Conservation (phyloP, 345 rosid species). For the Euphorbia peplus region DNA sequence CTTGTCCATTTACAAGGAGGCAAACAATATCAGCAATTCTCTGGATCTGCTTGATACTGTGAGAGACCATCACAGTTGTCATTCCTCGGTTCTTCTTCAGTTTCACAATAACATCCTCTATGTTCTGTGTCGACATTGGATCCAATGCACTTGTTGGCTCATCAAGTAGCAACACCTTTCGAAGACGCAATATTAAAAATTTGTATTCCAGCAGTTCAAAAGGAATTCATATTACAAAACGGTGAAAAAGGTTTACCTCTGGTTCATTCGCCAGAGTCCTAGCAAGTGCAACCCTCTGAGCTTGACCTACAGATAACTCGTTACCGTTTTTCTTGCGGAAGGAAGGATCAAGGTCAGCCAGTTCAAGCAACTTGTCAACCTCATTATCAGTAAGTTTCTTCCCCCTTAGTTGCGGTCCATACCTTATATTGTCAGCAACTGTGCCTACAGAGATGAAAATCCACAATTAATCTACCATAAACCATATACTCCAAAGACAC, state of each 20-base stretch:
- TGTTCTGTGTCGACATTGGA: conserved; percentile 77
- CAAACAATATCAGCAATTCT: conserved; percentile 77
- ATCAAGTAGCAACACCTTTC: conserved; percentile 65
- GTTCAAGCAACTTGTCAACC: conserved; percentile 51
- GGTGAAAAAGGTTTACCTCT: conserved; percentile 34
- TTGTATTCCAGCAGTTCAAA: neutral
- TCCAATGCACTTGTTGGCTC: conserved; percentile 91
- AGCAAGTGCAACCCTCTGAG: conserved; percentile 93
- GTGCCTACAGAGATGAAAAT: conserved; percentile 42
- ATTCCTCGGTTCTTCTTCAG: conserved; percentile 62
- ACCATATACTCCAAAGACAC: neutral
- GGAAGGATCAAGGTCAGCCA: conserved; percentile 75
- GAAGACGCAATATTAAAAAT: neutral
- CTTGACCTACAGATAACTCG: conserved; percentile 82
- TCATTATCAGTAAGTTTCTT: conserved; percentile 51
- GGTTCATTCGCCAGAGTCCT: conserved; percentile 87
- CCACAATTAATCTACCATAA: neutral
- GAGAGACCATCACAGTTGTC: conserved; percentile 72
- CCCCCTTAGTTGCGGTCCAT: conserved; percentile 78
- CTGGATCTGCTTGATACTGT: conserved; percentile 88
- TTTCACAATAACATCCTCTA: conserved; percentile 74
- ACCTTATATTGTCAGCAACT: conserved; percentile 74
- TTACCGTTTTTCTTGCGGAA: conserved; percentile 45
- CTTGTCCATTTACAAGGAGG: conserved; percentile 69
- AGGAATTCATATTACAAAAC: neutral